phyloP scores from a whole-genome alignment of 2,329 filamentous ascomycete genomes.

The Neobulgaria alba region DNA sequence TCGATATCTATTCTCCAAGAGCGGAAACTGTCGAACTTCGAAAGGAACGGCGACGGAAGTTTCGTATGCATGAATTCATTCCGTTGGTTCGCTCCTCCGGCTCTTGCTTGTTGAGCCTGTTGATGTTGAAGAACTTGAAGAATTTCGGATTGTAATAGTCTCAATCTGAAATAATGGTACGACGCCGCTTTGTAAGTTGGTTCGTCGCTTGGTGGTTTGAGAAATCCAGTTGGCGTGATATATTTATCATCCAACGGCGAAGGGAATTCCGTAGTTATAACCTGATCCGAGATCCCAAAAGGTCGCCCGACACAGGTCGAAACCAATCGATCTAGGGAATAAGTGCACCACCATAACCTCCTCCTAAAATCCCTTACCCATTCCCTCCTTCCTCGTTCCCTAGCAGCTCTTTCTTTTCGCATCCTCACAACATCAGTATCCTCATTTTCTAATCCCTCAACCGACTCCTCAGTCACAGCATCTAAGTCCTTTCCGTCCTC shows the following conservation, averaged over 20 bases:
- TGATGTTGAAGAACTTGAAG: slow-evolving; percentile 89
- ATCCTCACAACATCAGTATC: slow-evolving; percentile 26
- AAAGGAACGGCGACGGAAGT: slow-evolving; percentile 76
- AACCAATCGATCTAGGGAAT: slow-evolving; percentile 89
- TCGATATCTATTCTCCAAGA: slow-evolving; percentile 88
- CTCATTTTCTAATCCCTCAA: slow-evolving; percentile 29
- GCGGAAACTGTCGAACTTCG: slow-evolving; percentile 74
- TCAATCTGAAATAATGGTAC: slow-evolving; percentile 84
- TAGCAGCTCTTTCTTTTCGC: slow-evolving; percentile 27
- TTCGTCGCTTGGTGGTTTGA: slow-evolving; percentile 43
- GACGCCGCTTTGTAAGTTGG: slow-evolving; percentile 87
- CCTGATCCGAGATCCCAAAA: slow-evolving; percentile 91
- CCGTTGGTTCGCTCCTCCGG: slow-evolving; percentile 50
- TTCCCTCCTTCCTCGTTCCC: slow-evolving; percentile 61
- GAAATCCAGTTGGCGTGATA: slow-evolving; percentile 72
- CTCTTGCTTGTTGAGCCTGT: slow-evolving; percentile 71
- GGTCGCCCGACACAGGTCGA: slow-evolving; percentile 89
- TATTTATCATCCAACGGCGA: slow-evolving; percentile 80
- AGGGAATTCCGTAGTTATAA: slow-evolving; percentile 91
- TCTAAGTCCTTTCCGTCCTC: slow-evolving; percentile 69
- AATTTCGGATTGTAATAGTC: slow-evolving; percentile 88
- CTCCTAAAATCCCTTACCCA: slow-evolving; percentile 81
- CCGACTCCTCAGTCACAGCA: slow-evolving; percentile 44
- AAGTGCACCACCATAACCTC: slow-evolving; percentile 94
- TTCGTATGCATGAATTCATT: slow-evolving; percentile 71